Evolutionary conservation across 202 grass and related monocot species (phyloP).

Genomic region (Schoenoplectus tabernaemontani): DNA sequence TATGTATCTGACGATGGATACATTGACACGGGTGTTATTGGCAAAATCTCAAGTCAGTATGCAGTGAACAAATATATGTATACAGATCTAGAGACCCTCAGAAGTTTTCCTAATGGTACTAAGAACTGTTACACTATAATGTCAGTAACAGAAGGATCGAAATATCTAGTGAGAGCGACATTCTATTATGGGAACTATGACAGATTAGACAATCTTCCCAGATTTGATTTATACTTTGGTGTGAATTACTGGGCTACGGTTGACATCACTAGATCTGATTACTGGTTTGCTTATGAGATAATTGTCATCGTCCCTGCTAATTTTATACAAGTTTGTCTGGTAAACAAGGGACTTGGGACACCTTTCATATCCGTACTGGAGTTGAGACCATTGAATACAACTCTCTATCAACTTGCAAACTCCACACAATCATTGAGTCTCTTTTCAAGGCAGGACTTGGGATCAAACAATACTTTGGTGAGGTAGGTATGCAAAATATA

Average conservation of each 20-base stretch:
- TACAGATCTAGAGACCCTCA: constrained; percentile 4
- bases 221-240: constrained; percentile 48
- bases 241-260: constrained; percentile 41
- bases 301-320: constrained; percentile 21
- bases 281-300: background rate
- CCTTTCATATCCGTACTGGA: constrained; percentile 48
- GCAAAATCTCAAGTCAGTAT: constrained; percentile 12
- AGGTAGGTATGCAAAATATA: constrained; percentile 26
- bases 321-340: constrained; percentile 47
- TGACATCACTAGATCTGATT: background rate
- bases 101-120: constrained; percentile 35
- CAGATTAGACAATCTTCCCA: background rate
- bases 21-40: constrained; percentile 21
- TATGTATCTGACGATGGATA: constrained; percentile 31
- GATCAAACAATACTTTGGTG: background rate
- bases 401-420: constrained; percentile 34
- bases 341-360: constrained; percentile 32
- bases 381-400: constrained; percentile 30
- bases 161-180: constrained; percentile 40
- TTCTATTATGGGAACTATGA: constrained; percentile 75
- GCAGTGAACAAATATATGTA: background rate
- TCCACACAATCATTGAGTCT: constrained; percentile 25
- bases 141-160: constrained; percentile 24
- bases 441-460: background rate
- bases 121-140: constrained; percentile 63